phyloP scores from a whole-genome alignment of 2,329 filamentous ascomycete species.

The Colletotrichum neosansevieriae region DNA sequence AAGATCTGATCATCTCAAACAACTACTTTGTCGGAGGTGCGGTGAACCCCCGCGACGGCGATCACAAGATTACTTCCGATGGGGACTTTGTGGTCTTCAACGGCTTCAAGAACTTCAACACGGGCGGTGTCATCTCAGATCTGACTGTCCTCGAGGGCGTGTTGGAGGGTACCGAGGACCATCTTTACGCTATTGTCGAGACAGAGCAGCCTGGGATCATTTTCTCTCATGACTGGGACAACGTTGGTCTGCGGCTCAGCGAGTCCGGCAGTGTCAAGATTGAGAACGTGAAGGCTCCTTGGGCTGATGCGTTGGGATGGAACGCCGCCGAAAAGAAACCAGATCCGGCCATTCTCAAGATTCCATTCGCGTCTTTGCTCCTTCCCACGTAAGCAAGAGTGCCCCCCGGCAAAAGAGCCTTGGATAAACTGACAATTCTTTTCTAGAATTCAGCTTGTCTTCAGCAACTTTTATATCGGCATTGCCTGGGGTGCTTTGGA shows the following conservation, averaged over 20 bases:
- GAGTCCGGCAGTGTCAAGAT: slow-evolving; percentile 74
- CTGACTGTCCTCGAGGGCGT: slow-evolving; percentile 75
- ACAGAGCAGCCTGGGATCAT: slow-evolving; percentile 69
- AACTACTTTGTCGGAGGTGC: slow-evolving; percentile 76
- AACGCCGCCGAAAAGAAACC: slow-evolving; percentile 62
- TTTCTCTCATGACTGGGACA: slow-evolving; percentile 74
- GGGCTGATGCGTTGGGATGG: slow-evolving; percentile 74
- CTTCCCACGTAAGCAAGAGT: slow-evolving; percentile 62
- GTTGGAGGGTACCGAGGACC: slow-evolving; percentile 66
- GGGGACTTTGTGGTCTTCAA: slow-evolving; percentile 69
- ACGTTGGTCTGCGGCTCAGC: slow-evolving; percentile 71
- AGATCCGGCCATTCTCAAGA: slow-evolving; percentile 60
- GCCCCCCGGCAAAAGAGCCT: not conserved
- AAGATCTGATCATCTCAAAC: slow-evolving; percentile 70
- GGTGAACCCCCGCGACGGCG: slow-evolving; percentile 74
- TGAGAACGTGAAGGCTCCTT: slow-evolving; percentile 66
- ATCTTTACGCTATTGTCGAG: slow-evolving; percentile 72
- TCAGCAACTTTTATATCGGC: slow-evolving; percentile 74
- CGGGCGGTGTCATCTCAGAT: slow-evolving; percentile 74
- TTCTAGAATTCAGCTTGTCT: slow-evolving; percentile 71
- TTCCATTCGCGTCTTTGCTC: slow-evolving; percentile 68
- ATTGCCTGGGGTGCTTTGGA: slow-evolving; percentile 70
- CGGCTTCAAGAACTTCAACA: slow-evolving; percentile 76
- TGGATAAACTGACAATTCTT: not conserved
- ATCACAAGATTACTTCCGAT: slow-evolving; percentile 67